phyloP scores from a whole-genome alignment of 2,329 filamentous ascomycete species.

The Cladophialophora carrionii region DNA sequence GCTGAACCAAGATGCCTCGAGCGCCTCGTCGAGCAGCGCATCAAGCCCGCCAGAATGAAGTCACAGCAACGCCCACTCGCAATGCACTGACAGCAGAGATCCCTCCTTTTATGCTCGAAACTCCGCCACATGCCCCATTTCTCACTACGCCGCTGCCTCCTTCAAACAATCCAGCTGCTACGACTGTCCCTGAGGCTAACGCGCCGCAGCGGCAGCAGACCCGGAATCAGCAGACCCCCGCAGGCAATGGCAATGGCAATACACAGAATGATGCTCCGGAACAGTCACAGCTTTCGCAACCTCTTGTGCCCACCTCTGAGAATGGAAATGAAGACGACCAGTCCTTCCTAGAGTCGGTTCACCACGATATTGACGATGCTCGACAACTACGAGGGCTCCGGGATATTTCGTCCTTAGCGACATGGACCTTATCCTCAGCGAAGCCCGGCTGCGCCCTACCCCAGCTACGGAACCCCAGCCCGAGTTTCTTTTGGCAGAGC shows the following conservation, averaged over 20 bases:
- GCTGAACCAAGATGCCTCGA: conserved; percentile 34
- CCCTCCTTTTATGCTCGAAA: conserved; percentile 40
- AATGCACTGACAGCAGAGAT: conserved; percentile 40
- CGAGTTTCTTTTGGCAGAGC: conserved; percentile 66
- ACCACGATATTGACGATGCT: conserved; percentile 36
- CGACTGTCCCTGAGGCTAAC: conserved; percentile 32
- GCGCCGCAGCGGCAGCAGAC: conserved; percentile 27
- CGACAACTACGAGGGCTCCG: conserved; percentile 49
- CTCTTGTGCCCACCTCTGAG: conserved; percentile 28
- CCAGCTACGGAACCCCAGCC: conserved; percentile 62
- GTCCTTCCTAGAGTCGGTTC: conserved; percentile 34
- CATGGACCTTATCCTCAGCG: conserved; percentile 65
- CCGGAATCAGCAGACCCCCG: conserved; percentile 31
- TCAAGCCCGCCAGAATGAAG: conserved; percentile 25
- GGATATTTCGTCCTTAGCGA: conserved; percentile 68
- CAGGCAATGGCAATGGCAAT: conserved; percentile 20
- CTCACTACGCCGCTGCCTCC: conserved; percentile 36
- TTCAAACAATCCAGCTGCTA: conserved; percentile 31
- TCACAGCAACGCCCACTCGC: conserved; percentile 36
- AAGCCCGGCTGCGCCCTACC: conserved; percentile 66
- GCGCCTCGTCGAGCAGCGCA: conserved; percentile 35
- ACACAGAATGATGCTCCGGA: conserved; percentile 19
- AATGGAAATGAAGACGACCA: conserved; percentile 30
- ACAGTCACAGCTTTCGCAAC: conserved; percentile 29
- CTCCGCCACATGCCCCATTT: conserved; percentile 39